Evolutionary conservation across 257 asterid genomes (phyloP).

Genomic region (Solanum lycopersicoides): DNA sequence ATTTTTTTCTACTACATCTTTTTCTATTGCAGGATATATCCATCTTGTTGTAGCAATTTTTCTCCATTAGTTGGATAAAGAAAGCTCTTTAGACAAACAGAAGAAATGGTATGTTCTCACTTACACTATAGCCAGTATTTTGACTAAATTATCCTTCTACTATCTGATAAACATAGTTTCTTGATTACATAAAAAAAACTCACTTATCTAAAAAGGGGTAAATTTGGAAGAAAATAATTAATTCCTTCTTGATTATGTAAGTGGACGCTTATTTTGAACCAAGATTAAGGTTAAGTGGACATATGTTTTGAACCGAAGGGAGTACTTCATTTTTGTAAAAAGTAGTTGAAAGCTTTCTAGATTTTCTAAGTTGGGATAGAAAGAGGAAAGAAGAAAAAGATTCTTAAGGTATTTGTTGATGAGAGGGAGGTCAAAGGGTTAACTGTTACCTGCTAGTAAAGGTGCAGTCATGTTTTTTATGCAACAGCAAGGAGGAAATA

Average conservation of each 20-base stretch:
- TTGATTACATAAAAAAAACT: neutral
- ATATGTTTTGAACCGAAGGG: neutral
- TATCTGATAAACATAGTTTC: neutral
- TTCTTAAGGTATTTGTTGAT: neutral
- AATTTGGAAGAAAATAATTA: neutral
- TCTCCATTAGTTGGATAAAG: neutral
- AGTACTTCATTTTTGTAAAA: neutral
- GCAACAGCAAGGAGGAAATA: neutral
- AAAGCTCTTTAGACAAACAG: neutral
- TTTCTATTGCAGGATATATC: neutral
- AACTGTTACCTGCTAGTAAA: neutral
- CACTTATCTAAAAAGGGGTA: neutral
- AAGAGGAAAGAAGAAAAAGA: neutral
- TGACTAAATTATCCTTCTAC: neutral
- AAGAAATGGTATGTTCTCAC: neutral
- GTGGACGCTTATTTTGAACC: neutral
- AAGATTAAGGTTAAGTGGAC: neutral
- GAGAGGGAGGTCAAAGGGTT: neutral
- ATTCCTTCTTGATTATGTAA: neutral
- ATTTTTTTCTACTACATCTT: neutral
- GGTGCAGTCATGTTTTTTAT: neutral
- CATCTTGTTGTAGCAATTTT: neutral
- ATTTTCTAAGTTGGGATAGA: neutral
- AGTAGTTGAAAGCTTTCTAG: neutral
- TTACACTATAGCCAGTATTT: neutral